Evolutionary conservation across 257 asterid genomes (phyloP), one percentile per base, ranked within the genome.

Genomic region (Solanum gandarillasii): DNA sequence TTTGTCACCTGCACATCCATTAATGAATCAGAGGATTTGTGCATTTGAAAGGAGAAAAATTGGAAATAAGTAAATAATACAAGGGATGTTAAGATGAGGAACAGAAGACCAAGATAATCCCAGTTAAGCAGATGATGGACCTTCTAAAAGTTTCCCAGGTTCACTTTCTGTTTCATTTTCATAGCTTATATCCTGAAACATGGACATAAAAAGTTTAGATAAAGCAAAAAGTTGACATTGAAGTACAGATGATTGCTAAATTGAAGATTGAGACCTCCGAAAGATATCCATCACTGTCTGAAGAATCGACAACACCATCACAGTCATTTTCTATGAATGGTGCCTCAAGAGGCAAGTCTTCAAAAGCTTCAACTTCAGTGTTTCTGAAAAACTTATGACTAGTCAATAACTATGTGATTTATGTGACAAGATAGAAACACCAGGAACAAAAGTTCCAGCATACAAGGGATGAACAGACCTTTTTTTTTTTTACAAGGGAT

Each of bases 221-320:
- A 60, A 86, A 32, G 72, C 23, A 39, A 52, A 43, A 72, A 48
- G 93, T 90, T 82, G 74, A 76, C 89, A 31, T 46, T 86, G 20
- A 83, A 86, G 78, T 72, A 89, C 70, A 70, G 39, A 85, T 72
- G 52, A 85, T 70, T 90, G 84, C 29, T 89, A 88, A 75, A 87
- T 88, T 86, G 85, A 68, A 89, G 89, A 39, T 31, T 86, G 34
- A 88, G 88, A 97, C 99, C 99, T 97, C 99, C 20, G 98, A 94
- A 86, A 97, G 98, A 90, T 95, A 97, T 88, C 99, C 99, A 90
- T 96, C 99, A 91, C 98, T 96, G 83, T 97, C 99, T 82, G 97
- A 95, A 87, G 90, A 94, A 87, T 93, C 92, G 62, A 76, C 95
- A 87, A 88, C 87, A 88, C 76, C 94, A 46, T 93, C 93, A 36